Conservation (phyloP, 306 rosid species). For the Prunus mongolica region DNA sequence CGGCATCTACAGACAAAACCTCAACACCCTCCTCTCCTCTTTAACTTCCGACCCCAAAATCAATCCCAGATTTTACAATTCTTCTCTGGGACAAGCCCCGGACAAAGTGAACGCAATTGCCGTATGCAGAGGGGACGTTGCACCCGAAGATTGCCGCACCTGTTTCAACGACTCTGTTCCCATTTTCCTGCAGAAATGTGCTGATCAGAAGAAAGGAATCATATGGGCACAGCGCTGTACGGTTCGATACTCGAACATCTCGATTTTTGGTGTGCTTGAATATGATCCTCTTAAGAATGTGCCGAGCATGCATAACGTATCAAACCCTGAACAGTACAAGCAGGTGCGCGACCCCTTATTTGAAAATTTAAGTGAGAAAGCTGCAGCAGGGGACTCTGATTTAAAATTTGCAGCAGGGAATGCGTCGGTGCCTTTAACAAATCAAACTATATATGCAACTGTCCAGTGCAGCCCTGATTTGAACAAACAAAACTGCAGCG, state of each 20-base stretch:
- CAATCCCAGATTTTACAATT: not conserved
- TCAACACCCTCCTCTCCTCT: not conserved
- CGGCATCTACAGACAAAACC: not conserved
- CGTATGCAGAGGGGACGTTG: constrained; percentile 14
- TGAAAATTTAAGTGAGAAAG: not conserved
- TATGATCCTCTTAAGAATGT: not conserved
- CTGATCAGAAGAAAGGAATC: not conserved
- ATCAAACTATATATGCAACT: too few relatives aligned
- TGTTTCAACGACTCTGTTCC: not conserved
- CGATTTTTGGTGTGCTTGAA: not conserved
- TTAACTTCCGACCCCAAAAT: not conserved
- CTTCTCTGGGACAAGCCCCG: not conserved
- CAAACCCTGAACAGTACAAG: not conserved
- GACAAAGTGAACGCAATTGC: not conserved
- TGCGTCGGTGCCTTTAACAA: too few relatives aligned
- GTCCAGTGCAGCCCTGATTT: too few relatives aligned
- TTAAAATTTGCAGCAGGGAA: too few relatives aligned
- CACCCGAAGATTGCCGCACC: not conserved
- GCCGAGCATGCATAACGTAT: accelerated
- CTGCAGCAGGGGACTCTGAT: too few relatives aligned
- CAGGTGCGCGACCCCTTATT: not conserved
- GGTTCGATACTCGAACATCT: constrained; percentile 3
- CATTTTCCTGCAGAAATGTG: not conserved
- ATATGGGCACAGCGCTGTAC: not conserved
- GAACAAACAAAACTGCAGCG: too few relatives aligned